These are phyloP conservation scores for Tylopilus plumbeoviolaceoides DNA, from an alignment of 768 basidiomycete species.

Conservation along the genomic window DNA sequence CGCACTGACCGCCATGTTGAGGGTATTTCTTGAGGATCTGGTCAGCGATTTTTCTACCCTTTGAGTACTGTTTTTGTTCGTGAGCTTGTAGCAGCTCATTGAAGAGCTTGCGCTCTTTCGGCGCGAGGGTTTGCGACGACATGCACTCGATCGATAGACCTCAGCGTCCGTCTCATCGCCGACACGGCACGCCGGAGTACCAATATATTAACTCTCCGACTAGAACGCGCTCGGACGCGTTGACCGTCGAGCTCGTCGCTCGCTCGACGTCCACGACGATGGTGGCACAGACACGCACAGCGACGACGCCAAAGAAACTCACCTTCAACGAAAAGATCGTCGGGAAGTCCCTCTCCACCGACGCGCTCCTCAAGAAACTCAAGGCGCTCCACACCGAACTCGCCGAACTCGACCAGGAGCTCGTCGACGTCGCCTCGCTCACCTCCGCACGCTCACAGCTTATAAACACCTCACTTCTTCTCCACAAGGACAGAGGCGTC, in stretches of 20 bases:
- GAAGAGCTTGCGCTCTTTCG: conserved; percentile 84
- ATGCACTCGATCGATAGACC: conserved; percentile 10
- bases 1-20: conserved; percentile 75
- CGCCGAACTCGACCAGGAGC: conserved; percentile 83
- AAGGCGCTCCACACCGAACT: conserved; percentile 75
- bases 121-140: conserved; percentile 45
- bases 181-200: conserved; percentile 3
- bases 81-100: conserved; percentile 83
- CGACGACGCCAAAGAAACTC: conserved; percentile 54
- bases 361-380: conserved; percentile 82
- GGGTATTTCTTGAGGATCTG: conserved; percentile 94
- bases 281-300: conserved; percentile 73
- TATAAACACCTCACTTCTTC: conserved; percentile 70
- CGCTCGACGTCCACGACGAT: conserved; percentile 35
- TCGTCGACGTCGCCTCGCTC: conserved; percentile 72
- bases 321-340: conserved; percentile 79
- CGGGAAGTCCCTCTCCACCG: conserved; percentile 72
- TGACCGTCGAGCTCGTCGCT: conserved; percentile 1
- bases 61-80: conserved; percentile 85
- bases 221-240: conserved; percentile 14
- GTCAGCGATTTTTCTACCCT: conserved; percentile 87
- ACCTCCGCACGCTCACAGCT: conserved; percentile 71
- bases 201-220: conserved; percentile 7
- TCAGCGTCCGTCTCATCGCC: neutral
- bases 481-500: conserved; percentile 94